phyloP scores from a whole-genome alignment of 2,329 filamentous ascomycete genomes.

The Teratosphaeria pseudoeucalypti region DNA sequence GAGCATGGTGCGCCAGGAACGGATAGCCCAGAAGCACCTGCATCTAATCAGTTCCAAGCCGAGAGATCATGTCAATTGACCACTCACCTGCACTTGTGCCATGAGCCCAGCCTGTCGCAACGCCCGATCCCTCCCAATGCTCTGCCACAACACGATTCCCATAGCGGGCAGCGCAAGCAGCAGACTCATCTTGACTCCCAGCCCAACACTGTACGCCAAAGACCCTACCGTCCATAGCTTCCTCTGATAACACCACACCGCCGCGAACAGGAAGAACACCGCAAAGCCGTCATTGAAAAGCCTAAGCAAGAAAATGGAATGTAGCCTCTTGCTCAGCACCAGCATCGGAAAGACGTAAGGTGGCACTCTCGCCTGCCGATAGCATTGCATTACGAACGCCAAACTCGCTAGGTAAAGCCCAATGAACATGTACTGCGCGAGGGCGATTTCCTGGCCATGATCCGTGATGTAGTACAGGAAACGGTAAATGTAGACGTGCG shows the following conservation, averaged over 20 bases:
- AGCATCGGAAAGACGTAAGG: slow-evolving; percentile 81
- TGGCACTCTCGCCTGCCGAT: slow-evolving; percentile 65
- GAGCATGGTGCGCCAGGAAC: slow-evolving; percentile 55
- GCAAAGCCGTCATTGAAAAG: slow-evolving; percentile 96
- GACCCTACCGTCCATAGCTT: slow-evolving; percentile 63
- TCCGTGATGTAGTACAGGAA: slow-evolving; percentile 68
- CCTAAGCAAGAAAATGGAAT: slow-evolving; percentile 84
- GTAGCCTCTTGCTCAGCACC: slow-evolving; percentile 79
- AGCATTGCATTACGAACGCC: slow-evolving; percentile 70
- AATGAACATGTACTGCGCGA: slow-evolving; percentile 78
- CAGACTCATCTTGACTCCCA: slow-evolving; percentile 93
- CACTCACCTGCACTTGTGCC: slow-evolving; percentile 61
- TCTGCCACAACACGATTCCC: slow-evolving; percentile 64
- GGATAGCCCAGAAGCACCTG: slow-evolving; percentile 50
- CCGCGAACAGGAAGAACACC: slow-evolving; percentile 67
- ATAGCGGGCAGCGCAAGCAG: slow-evolving; percentile 75
- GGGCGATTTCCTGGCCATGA: slow-evolving; percentile 61
- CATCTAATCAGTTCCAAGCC: background rate
- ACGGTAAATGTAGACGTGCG: slow-evolving; percentile 85
- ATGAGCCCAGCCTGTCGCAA: slow-evolving; percentile 63
- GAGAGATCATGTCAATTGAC: background rate
- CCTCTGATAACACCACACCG: slow-evolving; percentile 69
- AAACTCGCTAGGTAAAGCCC: slow-evolving; percentile 68
- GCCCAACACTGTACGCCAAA: slow-evolving; percentile 61
- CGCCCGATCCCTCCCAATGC: slow-evolving; percentile 54